Conservation (phyloP, 176 grass and related monocot genomes). For the Secale cereale region DNA sequence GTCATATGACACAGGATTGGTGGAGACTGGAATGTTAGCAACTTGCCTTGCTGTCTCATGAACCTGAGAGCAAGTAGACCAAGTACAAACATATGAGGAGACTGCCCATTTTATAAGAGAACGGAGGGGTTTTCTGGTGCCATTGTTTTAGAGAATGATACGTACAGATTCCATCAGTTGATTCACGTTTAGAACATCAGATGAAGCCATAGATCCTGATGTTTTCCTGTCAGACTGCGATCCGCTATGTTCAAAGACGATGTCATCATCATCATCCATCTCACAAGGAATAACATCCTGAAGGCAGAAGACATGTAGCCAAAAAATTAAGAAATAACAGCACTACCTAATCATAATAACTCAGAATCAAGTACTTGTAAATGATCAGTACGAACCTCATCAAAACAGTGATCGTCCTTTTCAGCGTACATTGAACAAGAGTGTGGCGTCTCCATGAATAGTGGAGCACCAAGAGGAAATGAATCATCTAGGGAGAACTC, state of each 20-base stretch:
- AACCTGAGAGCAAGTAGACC: slow-evolving; percentile 56
- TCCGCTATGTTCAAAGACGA: slow-evolving; percentile 57
- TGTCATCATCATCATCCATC: slow-evolving; percentile 72
- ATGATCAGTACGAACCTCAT: slow-evolving; percentile 60
- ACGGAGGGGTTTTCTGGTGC: background rate
- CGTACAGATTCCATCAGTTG: slow-evolving; percentile 92
- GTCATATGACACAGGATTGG: slow-evolving; percentile 68
- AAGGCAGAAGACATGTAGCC: slow-evolving; percentile 28
- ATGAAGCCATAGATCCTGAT: slow-evolving; percentile 63
- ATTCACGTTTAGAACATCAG: slow-evolving; percentile 81
- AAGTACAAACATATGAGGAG: background rate
- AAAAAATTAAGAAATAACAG: slow-evolving; percentile 19
- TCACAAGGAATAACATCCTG: slow-evolving; percentile 71
- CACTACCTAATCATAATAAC: background rate
- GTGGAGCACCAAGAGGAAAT: slow-evolving; percentile 63
- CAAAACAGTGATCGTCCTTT: slow-evolving; percentile 58
- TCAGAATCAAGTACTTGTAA: background rate
- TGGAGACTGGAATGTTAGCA: slow-evolving; percentile 43
- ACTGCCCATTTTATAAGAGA: background rate
- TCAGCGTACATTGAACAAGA: slow-evolving; percentile 51
- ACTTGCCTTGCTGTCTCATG: slow-evolving; percentile 75
- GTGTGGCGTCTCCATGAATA: slow-evolving; percentile 81
- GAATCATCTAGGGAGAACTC: slow-evolving; percentile 90
- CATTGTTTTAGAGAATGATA: slow-evolving; percentile 7
- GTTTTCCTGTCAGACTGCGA: slow-evolving; percentile 75